Evolutionary conservation across 1,284 basidiomycete genomes (phyloP).

Genomic region (Ceratobasidium sp.): DNA sequence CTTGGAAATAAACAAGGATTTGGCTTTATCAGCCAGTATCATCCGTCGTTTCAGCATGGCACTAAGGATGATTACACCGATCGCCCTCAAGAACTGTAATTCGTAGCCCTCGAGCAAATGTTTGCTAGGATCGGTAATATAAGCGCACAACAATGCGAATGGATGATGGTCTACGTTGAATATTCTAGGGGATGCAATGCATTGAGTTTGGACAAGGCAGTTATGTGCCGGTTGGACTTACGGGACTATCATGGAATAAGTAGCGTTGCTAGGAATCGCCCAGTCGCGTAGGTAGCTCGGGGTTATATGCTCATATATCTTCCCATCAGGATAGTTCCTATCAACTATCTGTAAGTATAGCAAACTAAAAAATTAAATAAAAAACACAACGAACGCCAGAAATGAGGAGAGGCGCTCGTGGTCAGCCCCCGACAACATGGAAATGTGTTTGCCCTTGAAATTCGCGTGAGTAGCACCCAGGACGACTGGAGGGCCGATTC

Average conservation of each 20-base stretch:
- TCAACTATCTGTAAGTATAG: neutral
- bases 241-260: constrained; percentile 78
- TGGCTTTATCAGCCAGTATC: constrained; percentile 92
- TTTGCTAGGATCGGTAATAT: constrained; percentile 77
- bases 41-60: constrained; percentile 91
- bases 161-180: constrained; percentile 89
- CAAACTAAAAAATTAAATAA: neutral
- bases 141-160: constrained; percentile 89
- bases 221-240: neutral
- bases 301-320: constrained; percentile 81
- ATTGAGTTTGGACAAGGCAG: neutral
- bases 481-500: constrained; percentile 15
- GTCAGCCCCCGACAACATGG: constrained; percentile 68
- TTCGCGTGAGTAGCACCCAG: constrained; percentile 18
- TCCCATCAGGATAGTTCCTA: constrained; percentile 76
- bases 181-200: constrained; percentile 71
- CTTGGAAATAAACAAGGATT: constrained; percentile 90
- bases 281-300: constrained; percentile 78
- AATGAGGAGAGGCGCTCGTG: constrained; percentile 75
- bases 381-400: constrained; percentile 52
- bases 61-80: constrained; percentile 92
- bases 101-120: constrained; percentile 90
- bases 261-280: constrained; percentile 71
- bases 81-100: constrained; percentile 86
- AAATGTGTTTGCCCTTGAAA: constrained; percentile 47